These are phyloP conservation scores for Trametes maxima DNA, from an alignment of 768 basidiomycete genomes.

Conservation along the genomic window DNA sequence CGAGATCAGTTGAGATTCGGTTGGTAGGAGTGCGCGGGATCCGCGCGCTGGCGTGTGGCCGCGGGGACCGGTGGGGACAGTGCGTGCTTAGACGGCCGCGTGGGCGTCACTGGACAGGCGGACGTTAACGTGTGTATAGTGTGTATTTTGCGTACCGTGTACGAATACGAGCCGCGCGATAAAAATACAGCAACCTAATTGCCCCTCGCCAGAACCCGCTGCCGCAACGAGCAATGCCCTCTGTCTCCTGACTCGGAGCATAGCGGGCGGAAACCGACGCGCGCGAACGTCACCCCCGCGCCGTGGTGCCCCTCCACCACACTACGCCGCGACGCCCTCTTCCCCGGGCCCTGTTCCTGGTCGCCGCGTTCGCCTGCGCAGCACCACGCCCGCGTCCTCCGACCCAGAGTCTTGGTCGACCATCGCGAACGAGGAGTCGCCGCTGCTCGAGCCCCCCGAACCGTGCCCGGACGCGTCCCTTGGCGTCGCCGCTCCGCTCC, in stretches of 20 bases:
- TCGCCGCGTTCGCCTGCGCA: slow-evolving; percentile 26
- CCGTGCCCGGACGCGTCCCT: slow-evolving; percentile 18
- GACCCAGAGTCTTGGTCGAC: slow-evolving; percentile 29
- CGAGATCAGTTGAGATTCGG: slow-evolving; percentile 85
- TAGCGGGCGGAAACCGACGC: background rate
- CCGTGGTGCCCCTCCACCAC: background rate
- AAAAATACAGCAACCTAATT: slow-evolving; percentile 24
- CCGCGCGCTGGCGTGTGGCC: slow-evolving; percentile 1
- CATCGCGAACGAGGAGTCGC: slow-evolving; percentile 30
- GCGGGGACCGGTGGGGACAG: slow-evolving; percentile 10
- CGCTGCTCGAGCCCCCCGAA: slow-evolving; percentile 25
- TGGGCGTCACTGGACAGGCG: slow-evolving; percentile 8
- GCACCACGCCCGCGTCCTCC: slow-evolving; percentile 27
- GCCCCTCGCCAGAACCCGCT: slow-evolving; percentile 15
- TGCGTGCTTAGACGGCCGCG: slow-evolving; percentile 17
- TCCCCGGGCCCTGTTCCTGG: slow-evolving; percentile 15
- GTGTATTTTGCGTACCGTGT: slow-evolving; percentile 24
- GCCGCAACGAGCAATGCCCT: slow-evolving; percentile 18
- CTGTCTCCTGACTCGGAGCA: slow-evolving; percentile 15
- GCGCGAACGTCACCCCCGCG: background rate
- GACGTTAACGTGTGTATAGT: slow-evolving; percentile 4
- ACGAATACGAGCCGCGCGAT: slow-evolving; percentile 20
- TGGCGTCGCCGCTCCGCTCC: slow-evolving; percentile 14
- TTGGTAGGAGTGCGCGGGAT: slow-evolving; percentile 33
- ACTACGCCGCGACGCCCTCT: slow-evolving; percentile 16